Percentiles rank a stretch among this genome's conserved stretches.
phyloP scores from a whole-genome alignment of 306 rosid genomes.

The Lupinus albus region DNA sequence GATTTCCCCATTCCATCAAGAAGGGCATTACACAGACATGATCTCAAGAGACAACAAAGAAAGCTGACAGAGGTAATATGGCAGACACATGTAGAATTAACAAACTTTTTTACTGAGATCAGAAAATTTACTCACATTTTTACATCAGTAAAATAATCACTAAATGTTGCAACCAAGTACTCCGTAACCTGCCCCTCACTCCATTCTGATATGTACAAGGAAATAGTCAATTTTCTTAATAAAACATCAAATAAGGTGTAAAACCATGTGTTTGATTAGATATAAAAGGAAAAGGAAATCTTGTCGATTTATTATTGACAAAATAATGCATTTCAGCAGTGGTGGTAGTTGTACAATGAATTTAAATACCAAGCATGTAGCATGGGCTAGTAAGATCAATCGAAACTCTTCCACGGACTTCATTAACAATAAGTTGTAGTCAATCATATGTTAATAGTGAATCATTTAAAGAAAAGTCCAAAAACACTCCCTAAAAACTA shows the following conservation, averaged over 20 bases:
- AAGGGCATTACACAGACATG: too few relatives aligned
- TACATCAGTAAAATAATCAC: slow-evolving; percentile 91
- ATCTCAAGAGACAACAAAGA: slow-evolving; percentile 26
- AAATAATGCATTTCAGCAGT: slow-evolving; percentile 22
- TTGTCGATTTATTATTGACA: not conserved
- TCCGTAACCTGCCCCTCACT: slow-evolving; percentile 90
- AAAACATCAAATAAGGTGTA: slow-evolving; percentile 24
- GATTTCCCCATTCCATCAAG: not conserved
- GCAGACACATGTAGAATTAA: slow-evolving; percentile 2
- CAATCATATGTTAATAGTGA: slow-evolving; percentile 27
- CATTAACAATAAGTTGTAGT: not conserved
- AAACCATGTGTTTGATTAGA: slow-evolving; percentile 30
- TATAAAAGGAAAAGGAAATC: slow-evolving; percentile 22
- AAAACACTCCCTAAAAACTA: too few relatives aligned
- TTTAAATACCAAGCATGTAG: slow-evolving; percentile 31
- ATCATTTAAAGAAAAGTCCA: too few relatives aligned
- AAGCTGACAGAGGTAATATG: slow-evolving; percentile 23
- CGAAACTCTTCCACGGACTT: slow-evolving; percentile 15
- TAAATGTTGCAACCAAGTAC: slow-evolving; percentile 89
- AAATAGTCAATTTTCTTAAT: slow-evolving; percentile 8
- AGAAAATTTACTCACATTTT: slow-evolving; percentile 70
- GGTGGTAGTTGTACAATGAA: slow-evolving; percentile 18
- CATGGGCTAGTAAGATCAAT: slow-evolving; percentile 29
- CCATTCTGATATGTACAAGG: slow-evolving; percentile 72
- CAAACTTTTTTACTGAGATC: slow-evolving; percentile 26